These are phyloP conservation scores for Scheffersomyces lignosus DNA, from an alignment of 805 yeast genomes.

Conservation along the genomic window DNA sequence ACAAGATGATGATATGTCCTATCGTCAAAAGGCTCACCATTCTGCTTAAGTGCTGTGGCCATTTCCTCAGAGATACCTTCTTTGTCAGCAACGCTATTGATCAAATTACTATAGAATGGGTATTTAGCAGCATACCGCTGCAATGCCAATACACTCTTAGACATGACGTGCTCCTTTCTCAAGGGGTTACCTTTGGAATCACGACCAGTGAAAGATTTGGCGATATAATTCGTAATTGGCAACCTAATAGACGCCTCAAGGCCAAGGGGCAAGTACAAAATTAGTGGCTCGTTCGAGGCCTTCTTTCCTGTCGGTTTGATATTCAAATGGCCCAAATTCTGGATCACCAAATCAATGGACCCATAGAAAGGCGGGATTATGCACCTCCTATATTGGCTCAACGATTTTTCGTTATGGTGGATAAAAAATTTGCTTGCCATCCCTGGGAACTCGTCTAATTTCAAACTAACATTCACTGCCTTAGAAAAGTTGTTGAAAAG, in stretches of 20 bases:
- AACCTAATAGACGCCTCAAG: conserved; percentile 54
- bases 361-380: conserved; percentile 74
- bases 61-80: not conserved
- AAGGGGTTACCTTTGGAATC: conserved; percentile 22
- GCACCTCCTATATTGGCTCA: conserved; percentile 34
- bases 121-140: conserved; percentile 17
- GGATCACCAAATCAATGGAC: conserved; percentile 61
- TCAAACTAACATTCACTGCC: conserved; percentile 22
- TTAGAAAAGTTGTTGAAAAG: conserved; percentile 31
- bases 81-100: conserved; percentile 5
- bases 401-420: conserved; percentile 18
- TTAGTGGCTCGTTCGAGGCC: conserved; percentile 24
- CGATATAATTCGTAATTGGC: conserved; percentile 45
- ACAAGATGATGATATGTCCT: not conserved
- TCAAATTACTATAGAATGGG: conserved; percentile 12
- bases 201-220: conserved; percentile 34
- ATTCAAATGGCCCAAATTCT: conserved; percentile 62
- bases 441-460: conserved; percentile 25
- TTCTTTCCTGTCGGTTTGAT: conserved; percentile 58
- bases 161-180: conserved; percentile 20
- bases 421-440: conserved; percentile 17
- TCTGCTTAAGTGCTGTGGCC: not conserved
- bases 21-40: not conserved
- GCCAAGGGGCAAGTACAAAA: conserved; percentile 55
- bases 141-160: conserved; percentile 17